These are phyloP conservation scores for Fraxinus xanthoxyloides DNA, from an alignment of 305 asterid genomes.

Conservation along the genomic window DNA sequence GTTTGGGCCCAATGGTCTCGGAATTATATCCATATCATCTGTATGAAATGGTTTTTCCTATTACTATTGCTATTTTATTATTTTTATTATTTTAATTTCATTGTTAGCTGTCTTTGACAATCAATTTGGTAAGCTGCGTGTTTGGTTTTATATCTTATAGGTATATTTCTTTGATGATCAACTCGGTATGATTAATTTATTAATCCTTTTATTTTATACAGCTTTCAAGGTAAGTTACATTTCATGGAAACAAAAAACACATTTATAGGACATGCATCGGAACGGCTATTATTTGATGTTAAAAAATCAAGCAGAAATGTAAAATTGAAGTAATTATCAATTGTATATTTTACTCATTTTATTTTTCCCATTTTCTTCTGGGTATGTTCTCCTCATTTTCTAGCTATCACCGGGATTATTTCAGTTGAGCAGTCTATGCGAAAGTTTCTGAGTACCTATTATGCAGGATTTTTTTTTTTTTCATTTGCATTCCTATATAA, in stretches of 20 bases:
- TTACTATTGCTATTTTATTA: background rate
- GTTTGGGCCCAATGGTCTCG: conserved; percentile 82
- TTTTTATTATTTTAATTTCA: background rate
- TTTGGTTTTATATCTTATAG: too few species aligned
- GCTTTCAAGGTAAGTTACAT: background rate
- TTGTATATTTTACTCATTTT: background rate
- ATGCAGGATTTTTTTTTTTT: background rate
- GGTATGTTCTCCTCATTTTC: background rate
- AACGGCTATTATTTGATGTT: background rate
- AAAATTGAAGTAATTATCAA: background rate
- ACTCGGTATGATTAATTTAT: background rate
- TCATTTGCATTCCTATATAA: background rate
- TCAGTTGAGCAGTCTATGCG: background rate
- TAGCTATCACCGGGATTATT: background rate
- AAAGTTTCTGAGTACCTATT: background rate
- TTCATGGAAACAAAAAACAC: background rate
- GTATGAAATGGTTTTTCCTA: conserved; percentile 41
- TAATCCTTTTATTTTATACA: background rate
- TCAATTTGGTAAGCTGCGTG: background rate
- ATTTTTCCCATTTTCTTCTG: background rate
- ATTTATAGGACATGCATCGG: background rate
- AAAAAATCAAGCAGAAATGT: background rate
- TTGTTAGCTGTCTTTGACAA: background rate
- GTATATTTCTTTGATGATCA: background rate
- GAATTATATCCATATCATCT: conserved; percentile 67